A percentile compares a stretch with the other conserved stretches of the same genome.
These are phyloP conservation scores for Phytophthora boehmeriae DNA, from an alignment of 352 stramenopile species.

Conservation along the genomic window DNA sequence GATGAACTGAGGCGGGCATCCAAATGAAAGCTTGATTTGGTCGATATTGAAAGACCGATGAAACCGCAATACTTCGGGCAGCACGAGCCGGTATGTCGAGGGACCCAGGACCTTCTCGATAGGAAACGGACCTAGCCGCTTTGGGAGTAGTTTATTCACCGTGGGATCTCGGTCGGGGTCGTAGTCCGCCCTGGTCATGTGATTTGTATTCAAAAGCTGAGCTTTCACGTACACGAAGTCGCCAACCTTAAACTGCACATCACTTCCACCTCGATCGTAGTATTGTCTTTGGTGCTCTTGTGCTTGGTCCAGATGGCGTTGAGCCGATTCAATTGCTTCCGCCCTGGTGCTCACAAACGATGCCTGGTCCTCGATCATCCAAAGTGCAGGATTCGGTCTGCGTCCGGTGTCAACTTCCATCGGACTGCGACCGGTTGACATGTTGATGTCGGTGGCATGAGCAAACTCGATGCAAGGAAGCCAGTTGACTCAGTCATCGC, in stretches of 20 bases:
- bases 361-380: not conserved
- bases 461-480: slow-evolving; percentile 2
- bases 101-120: not conserved
- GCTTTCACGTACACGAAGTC: slow-evolving; percentile 5
- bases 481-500: not conserved
- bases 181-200: not conserved
- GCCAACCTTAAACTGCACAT: not conserved
- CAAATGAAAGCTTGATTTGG: slow-evolving; percentile 3
- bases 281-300: not conserved
- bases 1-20: not conserved
- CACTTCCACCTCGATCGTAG: not conserved
- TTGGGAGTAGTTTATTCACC: not conserved
- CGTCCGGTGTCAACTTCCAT: slow-evolving; percentile 7
- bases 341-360: not conserved
- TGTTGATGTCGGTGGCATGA: not conserved
- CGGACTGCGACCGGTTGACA: not conserved
- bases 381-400: not conserved
- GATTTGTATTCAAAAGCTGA: not conserved
- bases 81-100: not conserved
- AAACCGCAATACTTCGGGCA: not conserved
- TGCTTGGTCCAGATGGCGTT: not conserved
- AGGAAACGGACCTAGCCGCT: not conserved
- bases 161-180: not conserved
- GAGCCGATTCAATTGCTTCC: not conserved
- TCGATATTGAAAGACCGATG: slow-evolving; percentile 4